Percentiles rank a stretch among this genome's conserved stretches.
These are phyloP conservation scores for Russula ochroleuca DNA, from an alignment of 768 basidiomycete genomes.

Conservation along the genomic window DNA sequence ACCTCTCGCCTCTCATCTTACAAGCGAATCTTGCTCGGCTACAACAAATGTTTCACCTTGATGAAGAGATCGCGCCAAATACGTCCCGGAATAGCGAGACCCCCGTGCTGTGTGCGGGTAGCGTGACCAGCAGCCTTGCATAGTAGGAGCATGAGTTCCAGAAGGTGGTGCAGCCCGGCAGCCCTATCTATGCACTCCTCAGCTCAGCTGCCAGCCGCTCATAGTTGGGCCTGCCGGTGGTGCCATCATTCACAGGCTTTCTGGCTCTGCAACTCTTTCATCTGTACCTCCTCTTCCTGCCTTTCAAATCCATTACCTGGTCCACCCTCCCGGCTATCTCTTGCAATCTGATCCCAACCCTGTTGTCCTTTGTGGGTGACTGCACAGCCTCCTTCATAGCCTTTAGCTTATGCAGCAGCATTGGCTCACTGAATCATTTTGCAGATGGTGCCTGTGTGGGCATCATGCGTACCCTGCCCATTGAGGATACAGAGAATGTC, in stretches of 20 bases:
- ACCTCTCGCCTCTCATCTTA: constrained; percentile 56
- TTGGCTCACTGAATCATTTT: no score
- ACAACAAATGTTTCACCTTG: constrained; percentile 58
- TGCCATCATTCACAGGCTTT: constrained; percentile 36
- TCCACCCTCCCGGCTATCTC: no score
- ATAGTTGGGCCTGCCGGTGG: constrained; percentile 51
- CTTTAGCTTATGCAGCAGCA: no score
- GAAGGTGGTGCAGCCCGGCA: constrained; percentile 91
- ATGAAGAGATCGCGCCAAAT: constrained; percentile 50
- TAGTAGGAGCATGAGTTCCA: constrained; percentile 96
- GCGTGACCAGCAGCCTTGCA: constrained; percentile 58
- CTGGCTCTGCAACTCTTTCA: no score
- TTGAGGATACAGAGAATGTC: constrained; percentile 37
- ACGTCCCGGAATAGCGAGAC: constrained; percentile 27
- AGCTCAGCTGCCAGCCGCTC: constrained; percentile 86
- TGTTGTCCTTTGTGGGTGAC: no score
- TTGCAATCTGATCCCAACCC: no score
- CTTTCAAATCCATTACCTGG: no score
- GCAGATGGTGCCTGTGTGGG: constrained; percentile 77
- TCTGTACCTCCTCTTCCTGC: no score
- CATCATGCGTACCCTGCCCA: constrained; percentile 30
- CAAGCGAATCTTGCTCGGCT: constrained; percentile 67
- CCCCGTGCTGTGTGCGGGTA: constrained; percentile 33
- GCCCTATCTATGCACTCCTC: constrained; percentile 88
- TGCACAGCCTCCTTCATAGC: no score